Base-by-base conservation (phyloP, 345 rosid genomes). In the Gossypium herbaceum region DNA sequence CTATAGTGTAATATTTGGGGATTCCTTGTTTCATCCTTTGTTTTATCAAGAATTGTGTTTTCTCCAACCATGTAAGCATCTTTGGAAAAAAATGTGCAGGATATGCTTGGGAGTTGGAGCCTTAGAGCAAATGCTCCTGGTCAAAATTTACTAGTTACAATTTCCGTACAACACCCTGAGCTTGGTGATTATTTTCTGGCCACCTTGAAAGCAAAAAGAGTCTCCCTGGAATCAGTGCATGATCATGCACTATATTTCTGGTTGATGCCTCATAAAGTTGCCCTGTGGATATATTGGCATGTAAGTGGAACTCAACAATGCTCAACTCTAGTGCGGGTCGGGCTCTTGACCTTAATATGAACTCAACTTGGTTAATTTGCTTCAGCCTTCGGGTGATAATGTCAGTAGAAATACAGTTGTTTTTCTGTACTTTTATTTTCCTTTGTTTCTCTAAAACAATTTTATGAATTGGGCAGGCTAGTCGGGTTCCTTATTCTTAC, bases 241-340 rank as follows among this genome's bases (percentile, higher is more conserved):
- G 84, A 92, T 80, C 87, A 88, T 10, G 86, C 79, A n/a, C 50
- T 82, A 27, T 92, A 85, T 91, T 94, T 94, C 88, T 94, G 97
- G 98, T 81, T 92, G 85, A 90, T 94, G 97, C 99, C 99, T 79
- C 99, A 92, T 61, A 92, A 91, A 75, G 97, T 94, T 84, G 98
- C 93, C 0, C 16, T 91, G 43, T 94, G 97, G 97, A 92, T 94
- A 79, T 94, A 92, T 77, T 94, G 94, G 99, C 97, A 92, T 76
- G 97, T 91, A 86, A 89, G 99, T 92, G 43, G 43, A 73, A 27
- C 25, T 48, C 2, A 59, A 62, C 47, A 29, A 44, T 16, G 11
- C 44, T 68, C 44, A 41, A 12, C 12, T 17, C n/a, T 64, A 6
- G 11, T 72, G 68, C 52, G 29, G 4, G 4, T 70, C n/a, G 20